phyloP scores from a whole-genome alignment of 352 stramenopile genomes.

The Pythium apleroticum region DNA sequence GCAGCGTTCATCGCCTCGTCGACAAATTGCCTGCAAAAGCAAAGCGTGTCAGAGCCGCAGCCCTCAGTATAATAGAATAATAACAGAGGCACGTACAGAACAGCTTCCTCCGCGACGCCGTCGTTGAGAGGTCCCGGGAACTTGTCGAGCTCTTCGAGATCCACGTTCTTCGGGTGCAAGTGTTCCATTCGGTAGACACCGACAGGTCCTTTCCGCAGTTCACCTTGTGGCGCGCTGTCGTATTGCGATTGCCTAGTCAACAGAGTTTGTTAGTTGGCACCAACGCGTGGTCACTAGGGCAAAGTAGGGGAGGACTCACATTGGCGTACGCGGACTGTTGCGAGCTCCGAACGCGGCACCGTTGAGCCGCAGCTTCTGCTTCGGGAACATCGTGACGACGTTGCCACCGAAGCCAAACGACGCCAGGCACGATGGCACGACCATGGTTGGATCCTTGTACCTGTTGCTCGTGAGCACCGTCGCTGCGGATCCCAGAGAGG shows the following conservation, averaged over 20 bases:
- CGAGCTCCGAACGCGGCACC: constrained; percentile 41
- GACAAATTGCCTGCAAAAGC: constrained; percentile 44
- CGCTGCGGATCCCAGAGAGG: constrained; percentile 3
- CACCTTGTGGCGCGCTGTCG: constrained; percentile 49
- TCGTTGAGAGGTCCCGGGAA: constrained; percentile 81
- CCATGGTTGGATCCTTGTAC: constrained; percentile 82
- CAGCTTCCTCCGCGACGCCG: constrained; percentile 48
- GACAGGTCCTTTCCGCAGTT: constrained; percentile 80
- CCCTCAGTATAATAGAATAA: not conserved
- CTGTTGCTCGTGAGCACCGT: constrained; percentile 46
- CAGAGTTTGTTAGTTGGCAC: not conserved
- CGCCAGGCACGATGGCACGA: constrained; percentile 67
- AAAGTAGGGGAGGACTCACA: constrained; percentile 37
- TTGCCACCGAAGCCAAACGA: constrained; percentile 89
- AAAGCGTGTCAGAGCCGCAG: not conserved
- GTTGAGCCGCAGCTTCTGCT: constrained; percentile 80
- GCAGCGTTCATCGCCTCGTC: constrained; percentile 51
- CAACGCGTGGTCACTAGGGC: not conserved
- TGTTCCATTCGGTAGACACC: constrained; percentile 82
- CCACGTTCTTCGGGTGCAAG: constrained; percentile 66
- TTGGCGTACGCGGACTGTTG: constrained; percentile 58
- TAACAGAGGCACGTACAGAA: not conserved
- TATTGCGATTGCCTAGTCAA: constrained; percentile 46
- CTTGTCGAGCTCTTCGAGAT: constrained; percentile 64
- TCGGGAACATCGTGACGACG: constrained; percentile 88